Evolutionary conservation across 441 rosid genomes (phyloP), one percentile per base, ranked within the genome.

Genomic region (Erodium texanum): DNA sequence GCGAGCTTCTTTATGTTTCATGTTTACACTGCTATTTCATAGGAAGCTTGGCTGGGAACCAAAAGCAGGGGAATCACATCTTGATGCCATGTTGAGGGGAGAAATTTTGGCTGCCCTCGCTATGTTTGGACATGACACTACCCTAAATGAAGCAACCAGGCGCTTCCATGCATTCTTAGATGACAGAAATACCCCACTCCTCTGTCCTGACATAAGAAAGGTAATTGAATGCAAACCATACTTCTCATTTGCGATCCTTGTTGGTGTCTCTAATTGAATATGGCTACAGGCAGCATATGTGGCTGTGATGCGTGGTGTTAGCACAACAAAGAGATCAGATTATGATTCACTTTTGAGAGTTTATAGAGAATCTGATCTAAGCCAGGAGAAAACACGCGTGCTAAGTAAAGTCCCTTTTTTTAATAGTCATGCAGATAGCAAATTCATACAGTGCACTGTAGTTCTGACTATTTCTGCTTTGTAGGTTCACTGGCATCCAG

Each of bases 21-120:
- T 66, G 24, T 54, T 41, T 50, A 41, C 67, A 9, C 61, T 18
- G 0, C 24, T 59, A 68, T 63, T 68, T 64, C 68, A 41, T 77
- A 92, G 98, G 82, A 92, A 77, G 77, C 94, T 88, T 45, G 91
- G 97, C 70, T 92, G 98, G 98, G 98, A 89, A 14, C 80, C 90
- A 69, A 92, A 87, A 76, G 75, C 77, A 76, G 96, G 94, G 12
- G 99, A 92, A 81, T 84, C 90, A 66, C 98, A 89, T 83, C 86
- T 88, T 61, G 93, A 94, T 76, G 82, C 94, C 54, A 84, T 92
- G 98, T 82, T 92, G 80, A 86, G 99, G 80, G 98, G 96, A 76
- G 94, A 94, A 82, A 67, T 92, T 69, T 76, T 87, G 80, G 79
- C 87, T 71, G 98, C 92, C 65, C 90, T 92, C 71, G 91, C 93